These are phyloP conservation scores for Aspergillus fijiensis DNA, from an alignment of 2,329 filamentous ascomycete genomes.

Conservation along the genomic window DNA sequence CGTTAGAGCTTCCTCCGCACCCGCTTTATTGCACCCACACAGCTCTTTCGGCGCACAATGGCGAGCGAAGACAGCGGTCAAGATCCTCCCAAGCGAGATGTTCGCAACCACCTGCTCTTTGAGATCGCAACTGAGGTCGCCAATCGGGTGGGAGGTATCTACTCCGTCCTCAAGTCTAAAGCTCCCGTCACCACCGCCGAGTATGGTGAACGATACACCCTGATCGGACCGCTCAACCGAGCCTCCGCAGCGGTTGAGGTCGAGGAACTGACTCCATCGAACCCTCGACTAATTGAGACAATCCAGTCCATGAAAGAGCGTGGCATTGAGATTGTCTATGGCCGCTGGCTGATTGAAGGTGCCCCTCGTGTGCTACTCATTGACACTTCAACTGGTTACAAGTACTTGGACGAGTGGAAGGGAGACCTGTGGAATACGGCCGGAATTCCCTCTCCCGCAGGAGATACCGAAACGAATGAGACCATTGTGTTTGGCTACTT, in stretches of 20 bases:
- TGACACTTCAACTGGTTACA: conserved; percentile 90
- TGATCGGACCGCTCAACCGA: conserved; percentile 91
- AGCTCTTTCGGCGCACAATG: conserved; percentile 10
- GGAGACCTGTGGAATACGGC: conserved; percentile 89
- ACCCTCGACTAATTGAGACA: conserved; percentile 73
- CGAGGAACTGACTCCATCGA: conserved; percentile 83
- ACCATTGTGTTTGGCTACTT: conserved; percentile 96
- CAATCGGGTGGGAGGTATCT: conserved; percentile 97
- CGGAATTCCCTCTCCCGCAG: conserved; percentile 87
- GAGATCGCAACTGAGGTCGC: conserved; percentile 97
- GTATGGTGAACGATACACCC: conserved; percentile 95
- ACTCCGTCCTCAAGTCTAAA: conserved; percentile 98
- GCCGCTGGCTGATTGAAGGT: conserved; percentile 95
- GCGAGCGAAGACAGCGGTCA: conserved; percentile 60
- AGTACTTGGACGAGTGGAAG: conserved; percentile 95
- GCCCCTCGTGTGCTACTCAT: conserved; percentile 91
- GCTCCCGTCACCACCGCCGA: conserved; percentile 95
- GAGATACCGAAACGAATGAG: conserved; percentile 94
- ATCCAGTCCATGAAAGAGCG: conserved; percentile 92
- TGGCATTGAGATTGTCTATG: conserved; percentile 86
- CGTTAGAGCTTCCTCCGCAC: not conserved
- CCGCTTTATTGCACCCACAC: not conserved
- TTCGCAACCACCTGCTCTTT: conserved; percentile 94
- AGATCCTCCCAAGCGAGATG: conserved; percentile 59
- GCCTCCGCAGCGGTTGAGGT: conserved; percentile 96